Percentiles rank a stretch among this genome's conserved stretches.
These are phyloP conservation scores for Starmerella khaoyaiensis DNA, from an alignment of 805 yeast genomes.

Conservation along the genomic window DNA sequence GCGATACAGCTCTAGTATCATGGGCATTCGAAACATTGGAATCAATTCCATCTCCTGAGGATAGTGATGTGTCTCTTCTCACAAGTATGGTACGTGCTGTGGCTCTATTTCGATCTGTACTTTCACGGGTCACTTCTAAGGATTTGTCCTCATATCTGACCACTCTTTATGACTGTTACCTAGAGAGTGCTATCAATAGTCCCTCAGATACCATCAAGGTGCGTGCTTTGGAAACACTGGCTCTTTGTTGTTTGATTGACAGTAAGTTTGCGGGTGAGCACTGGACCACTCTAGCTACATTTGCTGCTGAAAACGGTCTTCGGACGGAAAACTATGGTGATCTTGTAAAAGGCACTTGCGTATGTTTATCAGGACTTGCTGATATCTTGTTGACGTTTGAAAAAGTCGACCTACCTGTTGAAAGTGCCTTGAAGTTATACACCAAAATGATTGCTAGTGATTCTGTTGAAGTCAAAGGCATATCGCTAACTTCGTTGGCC, in stretches of 20 bases:
- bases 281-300: background rate
- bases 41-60: slow-evolving; percentile 6
- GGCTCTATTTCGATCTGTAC: slow-evolving; percentile 51
- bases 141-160: slow-evolving; percentile 58
- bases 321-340: slow-evolving; percentile 30
- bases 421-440: background rate
- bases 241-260: slow-evolving; percentile 50
- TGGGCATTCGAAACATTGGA: slow-evolving; percentile 16
- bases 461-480: slow-evolving; percentile 56
- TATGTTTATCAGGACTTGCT: slow-evolving; percentile 5
- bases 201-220: slow-evolving; percentile 42
- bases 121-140: slow-evolving; percentile 55
- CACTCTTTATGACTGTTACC: slow-evolving; percentile 34
- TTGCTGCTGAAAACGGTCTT: background rate
- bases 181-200: slow-evolving; percentile 63
- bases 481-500: slow-evolving; percentile 76
- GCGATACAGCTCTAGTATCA: slow-evolving; percentile 15
- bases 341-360: slow-evolving; percentile 41
- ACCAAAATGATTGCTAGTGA: slow-evolving; percentile 21
- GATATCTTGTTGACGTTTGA: slow-evolving; percentile 26
- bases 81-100: slow-evolving; percentile 28
- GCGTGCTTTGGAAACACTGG: slow-evolving; percentile 62
- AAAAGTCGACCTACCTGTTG: background rate
- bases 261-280: slow-evolving; percentile 10
- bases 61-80: slow-evolving; percentile 1